Base-by-base conservation (phyloP, 2,329 filamentous ascomycete genomes). In the Scytalidium lignicola region DNA sequence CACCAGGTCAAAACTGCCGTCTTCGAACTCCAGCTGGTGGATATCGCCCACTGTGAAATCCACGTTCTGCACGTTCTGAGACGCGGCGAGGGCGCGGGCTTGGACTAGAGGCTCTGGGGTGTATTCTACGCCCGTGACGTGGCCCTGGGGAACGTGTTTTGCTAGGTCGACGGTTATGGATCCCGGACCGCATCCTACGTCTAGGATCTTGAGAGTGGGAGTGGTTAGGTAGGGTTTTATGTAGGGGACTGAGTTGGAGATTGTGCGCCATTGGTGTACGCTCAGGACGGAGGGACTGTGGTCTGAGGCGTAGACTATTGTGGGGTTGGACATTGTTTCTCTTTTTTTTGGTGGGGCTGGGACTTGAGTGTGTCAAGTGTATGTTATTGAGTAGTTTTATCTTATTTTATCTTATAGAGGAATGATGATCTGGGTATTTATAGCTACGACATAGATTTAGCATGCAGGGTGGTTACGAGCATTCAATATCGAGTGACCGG, bases 1-100 rank as follows among this genome's bases (percentile, higher is more conserved):
- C 10, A 83, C 78, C 19, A 83, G 60, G 55, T 84, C 80, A 52
- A 83, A 83, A 2, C 66, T 59, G 26, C 66, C 67, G 47, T 80
- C 74, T 1, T 64, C 52, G 40, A 72, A 62, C 70, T 58, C 53
- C 8, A 67, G 48, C 5, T 52, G 49, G 44, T 60, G 58, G 20
- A 56, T 57, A 23, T 58, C 40, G 18, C 44, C 51, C 18, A 48
- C 26, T 15, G 46, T 46, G 41, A 62, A 62, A 10, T 39, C 42
- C 20, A 55, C 45, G 43, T 61, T 49, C 4, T 48, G 50, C 18
- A 55, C 43, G 9, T 19, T 15, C 21, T 47, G 39, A 8, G 39
- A 42, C 20, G 40, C 26, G 12, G 32, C 32, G 32, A 28, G 13
- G 19, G 42, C 21, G 20, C 23, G n/a, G 21, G 50, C 51, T 44